These are phyloP conservation scores for Saccharomycopsis crataegensis DNA, from an alignment of 1,139 yeast genomes.

Conservation along the genomic window DNA sequence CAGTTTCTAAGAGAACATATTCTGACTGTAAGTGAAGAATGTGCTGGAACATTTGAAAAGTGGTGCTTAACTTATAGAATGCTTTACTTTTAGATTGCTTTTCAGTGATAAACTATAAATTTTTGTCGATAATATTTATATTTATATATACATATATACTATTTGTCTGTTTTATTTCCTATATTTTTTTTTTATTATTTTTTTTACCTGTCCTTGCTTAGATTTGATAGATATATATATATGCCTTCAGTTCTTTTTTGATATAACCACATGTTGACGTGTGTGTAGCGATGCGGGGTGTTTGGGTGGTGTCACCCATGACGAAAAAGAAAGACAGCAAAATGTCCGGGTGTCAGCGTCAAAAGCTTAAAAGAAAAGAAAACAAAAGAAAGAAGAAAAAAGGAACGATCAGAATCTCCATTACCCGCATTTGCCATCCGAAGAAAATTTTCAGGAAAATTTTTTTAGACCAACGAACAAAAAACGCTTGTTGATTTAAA, in stretches of 20 bases:
- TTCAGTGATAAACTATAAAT: too few species aligned
- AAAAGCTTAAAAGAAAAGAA: neutral
- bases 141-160: too few species aligned
- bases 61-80: too few species aligned
- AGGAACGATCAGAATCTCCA: neutral
- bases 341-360: neutral
- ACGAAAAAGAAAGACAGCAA: neutral
- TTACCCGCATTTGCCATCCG: too few species aligned
- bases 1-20: slow-evolving; percentile 13
- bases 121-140: too few species aligned
- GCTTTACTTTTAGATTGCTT: too few species aligned
- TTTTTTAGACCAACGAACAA: neutral
- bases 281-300: neutral
- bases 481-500: neutral
- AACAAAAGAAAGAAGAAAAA: neutral
- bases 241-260: too few species aligned
- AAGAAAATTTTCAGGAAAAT: neutral
- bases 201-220: too few species aligned
- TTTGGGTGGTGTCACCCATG: neutral
- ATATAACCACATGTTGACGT: neutral
- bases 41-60: too few species aligned
- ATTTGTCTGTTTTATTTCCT: too few species aligned
- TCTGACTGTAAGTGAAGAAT: slow-evolving; percentile 3
- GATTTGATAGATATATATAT: too few species aligned
- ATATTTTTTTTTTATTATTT: too few species aligned